Conservation (phyloP, 164 flowering plant species). For the Dillenia turbinata region DNA sequence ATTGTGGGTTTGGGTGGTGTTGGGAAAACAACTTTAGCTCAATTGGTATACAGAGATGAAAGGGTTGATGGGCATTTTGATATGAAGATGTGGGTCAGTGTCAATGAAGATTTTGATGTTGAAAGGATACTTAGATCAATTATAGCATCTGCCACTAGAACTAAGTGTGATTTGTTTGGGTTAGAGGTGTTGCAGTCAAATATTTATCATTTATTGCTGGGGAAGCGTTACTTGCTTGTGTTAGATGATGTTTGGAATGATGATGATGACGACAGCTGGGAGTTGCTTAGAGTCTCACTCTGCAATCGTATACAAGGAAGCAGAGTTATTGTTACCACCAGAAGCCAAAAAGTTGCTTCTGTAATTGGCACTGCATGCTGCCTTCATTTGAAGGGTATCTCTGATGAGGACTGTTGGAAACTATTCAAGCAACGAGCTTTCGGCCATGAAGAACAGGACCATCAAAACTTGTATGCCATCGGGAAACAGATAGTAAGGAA, state of each 20-base stretch:
- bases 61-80: not conserved
- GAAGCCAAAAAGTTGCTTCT: slow-evolving; percentile 4
- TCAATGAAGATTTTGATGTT: slow-evolving; percentile 7
- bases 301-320: slow-evolving; percentile 10
- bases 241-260: slow-evolving; percentile 19
- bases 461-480: not conserved
- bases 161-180: not conserved
- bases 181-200: not conserved
- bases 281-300: not conserved
- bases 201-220: not conserved
- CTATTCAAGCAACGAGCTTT: slow-evolving; percentile 9
- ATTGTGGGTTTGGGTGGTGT: slow-evolving; percentile 17
- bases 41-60: slow-evolving; percentile 11
- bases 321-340: slow-evolving; percentile 13
- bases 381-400: slow-evolving; percentile 2
- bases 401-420: slow-evolving; percentile 16
- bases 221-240: slow-evolving; percentile 11
- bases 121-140: slow-evolving; percentile 4
- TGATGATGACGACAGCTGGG: slow-evolving; percentile 9
- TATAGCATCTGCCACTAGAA: slow-evolving; percentile 1
- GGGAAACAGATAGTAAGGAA: slow-evolving; percentile 8
- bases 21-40: slow-evolving; percentile 20
- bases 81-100: slow-evolving; percentile 11
- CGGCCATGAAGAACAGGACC: not conserved
- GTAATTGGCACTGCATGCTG: not conserved